Base-by-base conservation (phyloP, 2,329 filamentous ascomycete species). In the Fusarium avenaceum region DNA sequence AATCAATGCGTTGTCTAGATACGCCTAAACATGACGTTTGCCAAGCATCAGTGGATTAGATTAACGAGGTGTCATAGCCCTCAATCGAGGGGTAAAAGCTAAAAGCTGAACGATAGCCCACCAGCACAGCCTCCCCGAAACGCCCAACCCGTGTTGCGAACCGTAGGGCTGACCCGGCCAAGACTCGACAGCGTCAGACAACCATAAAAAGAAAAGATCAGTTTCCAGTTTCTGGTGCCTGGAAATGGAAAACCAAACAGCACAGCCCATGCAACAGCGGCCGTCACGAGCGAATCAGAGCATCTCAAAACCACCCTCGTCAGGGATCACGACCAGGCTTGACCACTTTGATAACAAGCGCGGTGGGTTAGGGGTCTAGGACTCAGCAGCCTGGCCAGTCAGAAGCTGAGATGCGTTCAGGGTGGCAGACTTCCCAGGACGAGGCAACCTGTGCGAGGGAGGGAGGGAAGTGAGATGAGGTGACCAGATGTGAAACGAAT, bases 261-360 rank as follows among this genome's bases (percentile, higher is more conserved):
- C 65, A 71, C 64, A 68, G 67, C 69, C 72, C 75, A 70, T 73
- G 71, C 49, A 72, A 76, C 68, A 74, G 54, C 56, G 74, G 71
- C 61, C 75, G 56, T 63, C 77, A 78, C 71, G 72, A 75, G 72
- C 73, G 71, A 75, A 75, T 75, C 73, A 74, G 43, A 45, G 1
- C 7, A 3, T n/a, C 10, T 30, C 14, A 38, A 28, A 13, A 30
- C 30, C 24, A 44, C 32, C 58, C n/a, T 15, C 11, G 13, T 30
- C 52, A 56, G 53, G 56, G 72, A 68, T 72, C 52, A 46, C 42
- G 54, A 50, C 17, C 28, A 9, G 43, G 17, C 35, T 17, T 63
- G 44, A 20, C 58, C 55, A 49, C 20, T 50, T 63, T 59, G 38
- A 66, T 56, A 49, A 40, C 44, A 38, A 55, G 49, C 33, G 39